Evolutionary conservation across 306 rosid genomes (phyloP).

Genomic region (Vicia faba): DNA sequence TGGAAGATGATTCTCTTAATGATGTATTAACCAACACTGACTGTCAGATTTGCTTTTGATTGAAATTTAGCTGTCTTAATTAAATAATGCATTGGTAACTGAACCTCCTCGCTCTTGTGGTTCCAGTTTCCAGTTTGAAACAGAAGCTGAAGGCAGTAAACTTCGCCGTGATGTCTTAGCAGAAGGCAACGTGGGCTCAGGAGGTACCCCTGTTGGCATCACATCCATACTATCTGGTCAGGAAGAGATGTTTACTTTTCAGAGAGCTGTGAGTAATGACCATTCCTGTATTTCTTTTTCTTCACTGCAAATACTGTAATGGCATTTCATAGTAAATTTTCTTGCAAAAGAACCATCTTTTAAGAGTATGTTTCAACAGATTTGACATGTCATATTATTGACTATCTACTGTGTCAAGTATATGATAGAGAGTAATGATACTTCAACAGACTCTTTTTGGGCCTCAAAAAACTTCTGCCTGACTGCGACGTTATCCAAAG

Average conservation of each 20-base stretch:
- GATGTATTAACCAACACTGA: constrained; percentile 15
- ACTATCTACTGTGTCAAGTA: neutral
- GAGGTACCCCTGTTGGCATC: constrained; percentile 68
- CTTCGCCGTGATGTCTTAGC: constrained; percentile 86
- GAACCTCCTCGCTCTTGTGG: constrained; percentile 37
- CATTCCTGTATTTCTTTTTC: constrained; percentile 28
- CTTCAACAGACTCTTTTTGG: neutral
- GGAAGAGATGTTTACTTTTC: constrained; percentile 96
- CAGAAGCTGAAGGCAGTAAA: constrained; percentile 80
- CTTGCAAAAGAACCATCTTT: too few relatives aligned
- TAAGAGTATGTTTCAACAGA: neutral
- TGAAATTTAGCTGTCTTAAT: constrained; percentile 4
- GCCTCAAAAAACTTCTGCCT: neutral
- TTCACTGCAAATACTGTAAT: constrained; percentile 24
- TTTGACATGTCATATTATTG: constrained; percentile 27
- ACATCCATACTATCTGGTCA: constrained; percentile 83
- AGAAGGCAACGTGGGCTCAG: constrained; percentile 73
- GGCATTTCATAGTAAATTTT: neutral
- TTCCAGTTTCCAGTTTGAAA: constrained; percentile 94
- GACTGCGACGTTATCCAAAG: neutral
- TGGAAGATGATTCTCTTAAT: constrained; percentile 12
- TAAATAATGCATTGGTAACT: constrained; percentile 29
- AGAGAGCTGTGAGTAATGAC: constrained; percentile 77
- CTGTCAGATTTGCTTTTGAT: constrained; percentile 31
- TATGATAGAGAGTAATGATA: constrained; percentile 15